phyloP scores from a whole-genome alignment of 495 filamentous ascomycete genomes.

The Cenococcum geophilum region DNA sequence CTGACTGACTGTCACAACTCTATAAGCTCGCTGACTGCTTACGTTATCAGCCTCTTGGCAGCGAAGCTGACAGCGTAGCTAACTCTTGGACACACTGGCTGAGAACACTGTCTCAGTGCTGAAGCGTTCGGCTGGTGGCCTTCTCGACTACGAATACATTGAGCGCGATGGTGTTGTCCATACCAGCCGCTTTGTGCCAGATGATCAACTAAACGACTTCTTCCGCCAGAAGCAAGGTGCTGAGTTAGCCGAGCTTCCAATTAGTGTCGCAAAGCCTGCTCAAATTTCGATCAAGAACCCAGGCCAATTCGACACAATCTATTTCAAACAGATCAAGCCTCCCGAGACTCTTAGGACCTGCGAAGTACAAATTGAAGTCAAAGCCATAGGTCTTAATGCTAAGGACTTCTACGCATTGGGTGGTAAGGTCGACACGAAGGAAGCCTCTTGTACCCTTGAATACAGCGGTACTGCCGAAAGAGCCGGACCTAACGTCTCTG shows the following conservation, averaged over 20 bases:
- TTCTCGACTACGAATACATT: slow-evolving; percentile 29
- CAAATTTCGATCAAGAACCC: slow-evolving; percentile 18
- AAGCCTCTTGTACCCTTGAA: slow-evolving; percentile 3
- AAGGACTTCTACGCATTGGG: slow-evolving; percentile 10
- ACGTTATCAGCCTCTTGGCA: too few species aligned
- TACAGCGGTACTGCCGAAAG: not conserved
- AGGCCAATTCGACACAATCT: slow-evolving; percentile 30
- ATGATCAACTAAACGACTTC: slow-evolving; percentile 22
- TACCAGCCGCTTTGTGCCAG: slow-evolving; percentile 33
- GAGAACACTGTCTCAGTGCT: slow-evolving; percentile 7
- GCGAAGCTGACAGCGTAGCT: too few species aligned
- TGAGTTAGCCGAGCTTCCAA: slow-evolving; percentile 7
- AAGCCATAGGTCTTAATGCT: slow-evolving; percentile 4
- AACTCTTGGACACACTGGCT: too few species aligned
- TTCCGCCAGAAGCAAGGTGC: slow-evolving; percentile 27
- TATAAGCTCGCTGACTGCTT: too few species aligned
- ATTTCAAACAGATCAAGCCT: slow-evolving; percentile 25
- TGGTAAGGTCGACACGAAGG: not conserved
- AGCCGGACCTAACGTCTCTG: slow-evolving; percentile 9
- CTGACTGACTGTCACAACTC: too few species aligned
- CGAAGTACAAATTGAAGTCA: slow-evolving; percentile 8
- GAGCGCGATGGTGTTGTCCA: slow-evolving; percentile 25
- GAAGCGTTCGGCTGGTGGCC: not conserved
- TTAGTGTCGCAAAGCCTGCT: slow-evolving; percentile 13
- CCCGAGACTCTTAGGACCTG: not conserved